Base-by-base conservation (phyloP, 352 stramenopile species). In the Globisporangium sylvaticum region DNA sequence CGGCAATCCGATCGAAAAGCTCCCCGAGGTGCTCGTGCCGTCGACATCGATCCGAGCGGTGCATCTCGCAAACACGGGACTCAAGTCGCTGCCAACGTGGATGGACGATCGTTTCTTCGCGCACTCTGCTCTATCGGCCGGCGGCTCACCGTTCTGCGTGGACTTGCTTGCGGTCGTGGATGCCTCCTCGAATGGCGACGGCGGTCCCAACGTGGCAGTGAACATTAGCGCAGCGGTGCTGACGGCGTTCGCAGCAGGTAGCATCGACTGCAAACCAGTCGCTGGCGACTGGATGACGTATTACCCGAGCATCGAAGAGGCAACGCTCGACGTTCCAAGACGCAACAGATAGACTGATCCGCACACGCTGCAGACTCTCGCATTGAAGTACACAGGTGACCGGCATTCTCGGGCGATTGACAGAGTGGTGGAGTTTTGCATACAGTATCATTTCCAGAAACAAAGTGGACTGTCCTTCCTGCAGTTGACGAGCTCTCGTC, bases 1-100 rank as follows among this genome's bases (percentile, higher is more conserved):
- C 58, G 52, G 37, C 37, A 70, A 67, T 24, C 74, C 76, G 18
- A 72, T 80, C 20, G 68, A 54, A 0, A 22, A 65, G 7, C 52
- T 83, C 1, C 66, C 71, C 0, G 24, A 39, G 1, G 46, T 57
- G 15, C 27, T 81, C 27, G 22, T 31, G n/a, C 48, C 58, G 27
- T 67, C 65, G 10, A 9, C 32, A 14, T 67, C 65, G 14, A 70
- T 70, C 29, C 48, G 39, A 3, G 32, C 15, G 12, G 48, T 67
- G 58, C 50, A 50, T 4, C 58, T 70, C 27, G 52, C 50, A 2
- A 46, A 60, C 65, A 70, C 65, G 12, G 25, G 4, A 1, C n/a
- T 70, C 4, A 22, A 32, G 29, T 7, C 52, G 18, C 27, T 70
- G 10, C 50, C 65, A 4, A 27, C 20, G 3, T 67, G 65, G 65